Evolutionary conservation across 768 basidiomycete genomes (phyloP), one percentile per base, ranked within the genome.

Genomic region (Suillus paluster): DNA sequence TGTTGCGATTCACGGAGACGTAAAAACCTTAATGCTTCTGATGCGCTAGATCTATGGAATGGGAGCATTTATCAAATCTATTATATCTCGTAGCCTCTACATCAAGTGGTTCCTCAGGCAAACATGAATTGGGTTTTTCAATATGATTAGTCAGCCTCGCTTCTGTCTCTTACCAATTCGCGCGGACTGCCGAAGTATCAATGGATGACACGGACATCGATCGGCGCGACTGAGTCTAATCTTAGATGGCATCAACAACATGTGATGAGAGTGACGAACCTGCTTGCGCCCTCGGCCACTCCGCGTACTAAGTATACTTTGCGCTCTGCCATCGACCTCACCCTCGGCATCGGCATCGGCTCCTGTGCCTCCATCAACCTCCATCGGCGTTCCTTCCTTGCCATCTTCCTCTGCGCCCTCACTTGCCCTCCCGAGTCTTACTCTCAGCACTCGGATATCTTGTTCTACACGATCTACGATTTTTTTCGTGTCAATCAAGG

Each of bases 401-500:
- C 49, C 74, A 33, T 77, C 76, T 55, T 72, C 70, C 38, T 74
- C 80, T 25, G 64, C 75, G 21, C 78, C 77, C 62, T 81, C 81
- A 56, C 80, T 82, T 45, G 79, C 82, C 57, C 80, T 77, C 25
- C 83, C 85, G 14, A 90, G 69, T 42, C 88, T 85, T 58, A 82
- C 83, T 70, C 85, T 88, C 64, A 90, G 68, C 2, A 92, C 84
- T 61, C 87, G 77, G 38, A 95, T 88, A 67, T 99, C 97, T 69
- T 91, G 89, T 21, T 97, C 94, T 4, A 90, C 84, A 71, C 89
- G 86, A 72, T 99, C 97, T 44, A 93, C 85, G 14, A 87, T 79
- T 67, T 92, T 89, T 81, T 98, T 99, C 66, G 87, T 89, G 69
- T 98, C 94, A n/a, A 97, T 83, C 69, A 98, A 76, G 14, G 84